Percentiles rank a stretch among this genome's conserved stretches.
Conservation (phyloP, 169 alveolate species). For the Eimeria tenella region DNA sequence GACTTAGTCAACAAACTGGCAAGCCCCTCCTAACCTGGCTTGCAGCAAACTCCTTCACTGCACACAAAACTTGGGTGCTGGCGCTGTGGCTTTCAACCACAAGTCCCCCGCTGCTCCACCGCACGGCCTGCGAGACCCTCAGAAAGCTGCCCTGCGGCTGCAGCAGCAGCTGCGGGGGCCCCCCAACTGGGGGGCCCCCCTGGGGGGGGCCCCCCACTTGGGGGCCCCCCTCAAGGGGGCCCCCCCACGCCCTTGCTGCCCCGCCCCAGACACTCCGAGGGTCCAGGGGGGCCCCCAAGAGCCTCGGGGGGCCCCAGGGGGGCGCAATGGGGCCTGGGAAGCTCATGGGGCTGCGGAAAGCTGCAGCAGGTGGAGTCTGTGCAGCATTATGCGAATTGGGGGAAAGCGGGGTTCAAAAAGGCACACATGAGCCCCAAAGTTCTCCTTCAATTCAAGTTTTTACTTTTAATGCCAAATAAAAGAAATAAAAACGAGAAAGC, state of each 20-base stretch:
- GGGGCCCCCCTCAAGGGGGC: background rate
- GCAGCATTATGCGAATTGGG: background rate
- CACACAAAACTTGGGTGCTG: background rate
- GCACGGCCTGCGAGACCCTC: constrained; percentile 9
- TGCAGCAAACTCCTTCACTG: background rate
- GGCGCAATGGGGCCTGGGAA: background rate
- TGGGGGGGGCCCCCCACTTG: background rate
- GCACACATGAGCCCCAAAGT: too few species aligned
- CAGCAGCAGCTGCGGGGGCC: background rate
- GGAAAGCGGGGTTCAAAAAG: background rate
- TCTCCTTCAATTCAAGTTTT: too few species aligned
- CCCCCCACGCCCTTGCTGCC: background rate
- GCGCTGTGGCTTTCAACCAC: constrained; percentile 11
- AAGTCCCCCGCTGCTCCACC: constrained; percentile 21
- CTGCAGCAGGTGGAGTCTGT: background rate
- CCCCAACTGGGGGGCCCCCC: constrained; percentile 5
- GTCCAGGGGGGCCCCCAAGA: background rate
- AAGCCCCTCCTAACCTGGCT: too few species aligned
- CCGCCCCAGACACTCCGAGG: background rate
- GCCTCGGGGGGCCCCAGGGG: constrained; percentile 22
- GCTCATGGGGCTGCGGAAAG: background rate
- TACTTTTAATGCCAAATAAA: too few species aligned
- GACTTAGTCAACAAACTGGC: too few species aligned
- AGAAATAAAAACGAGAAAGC: too few species aligned
- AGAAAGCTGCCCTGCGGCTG: constrained; percentile 9